Evolutionary conservation across 2,329 filamentous ascomycete genomes (phyloP), one percentile per base, ranked within the genome.

Genomic region (Talaromyces sp.): DNA sequence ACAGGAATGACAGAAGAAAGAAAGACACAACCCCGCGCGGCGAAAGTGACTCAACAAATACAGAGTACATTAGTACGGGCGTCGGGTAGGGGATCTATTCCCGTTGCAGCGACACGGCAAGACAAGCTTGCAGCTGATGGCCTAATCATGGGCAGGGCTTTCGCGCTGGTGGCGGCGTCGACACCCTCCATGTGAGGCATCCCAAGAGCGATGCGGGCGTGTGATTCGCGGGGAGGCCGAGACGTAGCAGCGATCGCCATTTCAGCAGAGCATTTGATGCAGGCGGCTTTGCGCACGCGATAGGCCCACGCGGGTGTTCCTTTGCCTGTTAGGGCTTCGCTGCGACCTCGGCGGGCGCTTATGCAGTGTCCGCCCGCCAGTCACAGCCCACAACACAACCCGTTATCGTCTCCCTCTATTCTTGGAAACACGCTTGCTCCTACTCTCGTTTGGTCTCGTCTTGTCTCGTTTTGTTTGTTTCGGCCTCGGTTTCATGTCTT

Each of bases 131-230:
- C 55, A 56, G 41, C 31, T 60, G 46, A 60, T 32, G 26, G 53
- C 5, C 19, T 32, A 21, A 43, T 21, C 29, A 26, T 46, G 32
- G 38, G 41, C 32, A 49, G 53, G 8, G 19, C 53, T 38, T 50
- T 57, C 56, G 56, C 56, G 59, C 56, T 61, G 35, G 57, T 43
- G 57, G 55, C 35, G 55, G 55, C 57, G 26, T 58, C 21, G 31
- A 55, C n/a, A 55, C 55, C 43, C 32, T 52, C 56, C 56, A 61
- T 27, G 52, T 32, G 29, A 41, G 43, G 38, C 43, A 46, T 55
- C 38, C 49, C 54, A 50, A 24, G 14, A 49, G 41, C 24, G 41
- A 49, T 19, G 14, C n/a, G 32, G 10, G 60, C 27, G 35, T 21
- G 29, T 59, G 50, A 62, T 62, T 62, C 53, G 60, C 35, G 27